These are phyloP conservation scores for Monilinia aucupariae DNA, from an alignment of 2,329 filamentous ascomycete genomes.

Conservation along the genomic window DNA sequence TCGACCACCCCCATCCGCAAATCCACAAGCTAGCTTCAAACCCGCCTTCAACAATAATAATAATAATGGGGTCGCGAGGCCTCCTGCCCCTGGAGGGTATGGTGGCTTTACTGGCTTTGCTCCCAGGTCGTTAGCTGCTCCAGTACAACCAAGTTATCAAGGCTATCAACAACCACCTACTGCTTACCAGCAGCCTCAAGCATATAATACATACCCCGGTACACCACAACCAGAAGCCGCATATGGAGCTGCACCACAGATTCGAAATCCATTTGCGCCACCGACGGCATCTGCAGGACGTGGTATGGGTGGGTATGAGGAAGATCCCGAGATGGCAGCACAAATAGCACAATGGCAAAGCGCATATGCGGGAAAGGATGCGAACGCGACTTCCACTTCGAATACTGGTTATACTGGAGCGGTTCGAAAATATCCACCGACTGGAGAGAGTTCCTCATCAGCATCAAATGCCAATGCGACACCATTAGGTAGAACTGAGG, in stretches of 20 bases:
- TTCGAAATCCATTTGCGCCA: constrained; percentile 74
- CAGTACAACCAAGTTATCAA: constrained; percentile 31
- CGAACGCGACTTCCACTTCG: constrained; percentile 34
- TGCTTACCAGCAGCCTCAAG: constrained; percentile 24
- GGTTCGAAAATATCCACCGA: constrained; percentile 34
- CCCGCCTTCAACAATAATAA: constrained; percentile 22
- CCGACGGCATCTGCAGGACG: constrained; percentile 44
- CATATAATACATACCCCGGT: constrained; percentile 27
- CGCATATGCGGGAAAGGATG: constrained; percentile 68
- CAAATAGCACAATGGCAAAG: constrained; percentile 95
- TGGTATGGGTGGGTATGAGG: constrained; percentile 40
- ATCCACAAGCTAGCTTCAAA: constrained; percentile 26
- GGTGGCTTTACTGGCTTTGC: constrained; percentile 51
- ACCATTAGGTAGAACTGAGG: constrained; percentile 36
- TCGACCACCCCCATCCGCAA: constrained; percentile 59
- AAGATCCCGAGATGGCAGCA: constrained; percentile 77
- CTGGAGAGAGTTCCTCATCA: constrained; percentile 41
- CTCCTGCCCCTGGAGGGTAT: constrained; percentile 26
- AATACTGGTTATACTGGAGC: constrained; percentile 31
- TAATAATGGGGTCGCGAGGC: constrained; percentile 26
- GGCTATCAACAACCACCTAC: constrained; percentile 31
- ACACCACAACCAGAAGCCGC: constrained; percentile 31
- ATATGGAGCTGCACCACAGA: constrained; percentile 57
- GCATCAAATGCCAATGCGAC: constrained; percentile 43
- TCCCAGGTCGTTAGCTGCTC: constrained; percentile 51